A percentile compares a stretch with the other conserved stretches of the same genome.
Evolutionary conservation across 2,329 filamentous ascomycete species (phyloP).

Genomic region (Plectosphaerella plurivora): DNA sequence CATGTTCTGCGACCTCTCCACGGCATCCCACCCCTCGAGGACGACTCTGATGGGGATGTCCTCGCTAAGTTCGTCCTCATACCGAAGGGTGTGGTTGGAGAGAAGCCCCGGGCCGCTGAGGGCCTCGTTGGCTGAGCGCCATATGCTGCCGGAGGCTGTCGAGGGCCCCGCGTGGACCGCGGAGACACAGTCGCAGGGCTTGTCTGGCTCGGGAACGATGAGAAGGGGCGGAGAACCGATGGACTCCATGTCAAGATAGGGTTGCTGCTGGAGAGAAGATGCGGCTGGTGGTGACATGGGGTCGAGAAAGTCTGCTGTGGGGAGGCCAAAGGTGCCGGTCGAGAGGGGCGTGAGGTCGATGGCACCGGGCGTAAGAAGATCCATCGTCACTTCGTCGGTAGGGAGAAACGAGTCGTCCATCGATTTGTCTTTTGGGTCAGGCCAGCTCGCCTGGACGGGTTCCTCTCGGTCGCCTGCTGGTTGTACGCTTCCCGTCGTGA

Average conservation of each 20-base stretch:
- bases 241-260: not conserved
- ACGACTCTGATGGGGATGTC: constrained; percentile 19
- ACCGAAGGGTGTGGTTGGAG: constrained; percentile 2
- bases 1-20: constrained; percentile 17
- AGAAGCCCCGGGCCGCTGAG: constrained; percentile 9
- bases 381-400: not conserved
- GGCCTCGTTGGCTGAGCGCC: constrained; percentile 19
- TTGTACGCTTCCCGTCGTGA: not conserved
- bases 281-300: not conserved
- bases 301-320: constrained; percentile 22
- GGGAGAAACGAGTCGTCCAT: not conserved
- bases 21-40: constrained; percentile 20
- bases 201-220: not conserved
- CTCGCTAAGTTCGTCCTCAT: constrained; percentile 16
- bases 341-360: too few species aligned
- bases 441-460: not conserved
- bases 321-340: not conserved
- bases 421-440: not conserved
- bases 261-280: not conserved
- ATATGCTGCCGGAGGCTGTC: constrained; percentile 2
- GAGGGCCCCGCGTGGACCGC: not conserved
- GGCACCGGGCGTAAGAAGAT: too few species aligned
- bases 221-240: not conserved
- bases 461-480: not conserved
- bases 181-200: not conserved